A percentile compares a stretch with the other conserved stretches of the same genome.
Evolutionary conservation across 306 rosid genomes (phyloP).

Genomic region (Sindora glabra): DNA sequence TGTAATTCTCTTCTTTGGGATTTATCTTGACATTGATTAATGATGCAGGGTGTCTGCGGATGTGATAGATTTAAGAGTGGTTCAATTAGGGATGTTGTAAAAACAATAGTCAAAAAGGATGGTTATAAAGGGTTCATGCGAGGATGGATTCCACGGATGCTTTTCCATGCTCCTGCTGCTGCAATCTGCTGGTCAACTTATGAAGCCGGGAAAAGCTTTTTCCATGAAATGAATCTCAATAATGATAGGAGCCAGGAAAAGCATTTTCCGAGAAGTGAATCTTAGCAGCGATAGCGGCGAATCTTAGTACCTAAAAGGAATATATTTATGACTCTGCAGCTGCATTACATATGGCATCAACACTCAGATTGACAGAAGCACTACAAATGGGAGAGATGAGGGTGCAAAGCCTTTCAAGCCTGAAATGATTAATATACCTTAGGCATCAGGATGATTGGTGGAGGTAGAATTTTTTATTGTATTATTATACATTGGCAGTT

Average conservation of each 20-base stretch:
- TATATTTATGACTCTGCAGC: conserved; percentile 18
- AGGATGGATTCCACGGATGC: conserved; percentile 97
- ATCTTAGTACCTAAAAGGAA: conserved; percentile 32
- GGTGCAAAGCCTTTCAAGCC: conserved; percentile 10
- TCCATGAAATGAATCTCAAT: conserved; percentile 48
- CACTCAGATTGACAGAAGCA: not conserved
- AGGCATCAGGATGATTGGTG: conserved; percentile 15
- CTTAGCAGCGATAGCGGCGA: too few relatives aligned
- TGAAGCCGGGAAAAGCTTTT: conserved; percentile 79
- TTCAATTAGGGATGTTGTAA: conserved; percentile 67
- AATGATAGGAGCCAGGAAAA: too few relatives aligned
- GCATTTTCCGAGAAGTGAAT: too few relatives aligned
- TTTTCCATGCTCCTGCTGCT: conserved; percentile 97
- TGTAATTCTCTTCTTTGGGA: not conserved
- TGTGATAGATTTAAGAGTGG: conserved; percentile 85
- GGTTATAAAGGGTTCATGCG: conserved; percentile 82
- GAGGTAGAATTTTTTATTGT: conserved; percentile 17
- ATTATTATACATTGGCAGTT: conserved; percentile 11
- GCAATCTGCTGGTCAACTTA: conserved; percentile 98
- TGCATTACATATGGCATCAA: conserved; percentile 20
- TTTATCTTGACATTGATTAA: conserved; percentile 19
- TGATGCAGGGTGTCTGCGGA: conserved; percentile 84
- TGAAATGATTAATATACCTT: conserved; percentile 19
- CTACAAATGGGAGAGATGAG: conserved; percentile 21
- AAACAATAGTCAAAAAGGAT: conserved; percentile 66